Evolutionary conservation across 257 asterid species (phyloP).

Genomic region (Petunia secreta): DNA sequence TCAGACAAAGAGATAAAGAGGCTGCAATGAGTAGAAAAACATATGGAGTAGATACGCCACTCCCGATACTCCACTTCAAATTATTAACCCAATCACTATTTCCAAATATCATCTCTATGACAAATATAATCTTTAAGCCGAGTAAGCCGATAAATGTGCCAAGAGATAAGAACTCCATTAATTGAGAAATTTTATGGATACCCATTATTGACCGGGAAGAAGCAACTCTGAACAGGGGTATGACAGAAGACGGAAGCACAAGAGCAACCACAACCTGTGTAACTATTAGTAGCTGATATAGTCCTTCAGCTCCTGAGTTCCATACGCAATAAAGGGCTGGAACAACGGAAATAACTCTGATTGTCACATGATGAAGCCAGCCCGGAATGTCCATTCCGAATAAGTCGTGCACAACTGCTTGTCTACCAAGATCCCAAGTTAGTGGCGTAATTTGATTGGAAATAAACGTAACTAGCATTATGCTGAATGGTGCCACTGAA

Average conservation of each 20-base stretch:
- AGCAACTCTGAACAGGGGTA: conserved; percentile 87
- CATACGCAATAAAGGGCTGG: conserved; percentile 86
- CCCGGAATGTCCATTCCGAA: conserved; percentile 78
- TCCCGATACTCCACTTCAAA: conserved; percentile 75
- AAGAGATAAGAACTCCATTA: conserved; percentile 64
- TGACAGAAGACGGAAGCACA: conserved; percentile 88
- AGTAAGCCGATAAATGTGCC: conserved; percentile 69
- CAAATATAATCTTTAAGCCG: conserved; percentile 69
- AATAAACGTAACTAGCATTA: conserved; percentile 59
- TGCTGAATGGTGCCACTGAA: conserved; percentile 62
- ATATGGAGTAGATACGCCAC: conserved; percentile 62
- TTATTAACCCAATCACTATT: conserved; percentile 87
- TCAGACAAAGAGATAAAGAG: conserved; percentile 59
- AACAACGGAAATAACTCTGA: conserved; percentile 77
- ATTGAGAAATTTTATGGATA: conserved; percentile 52
- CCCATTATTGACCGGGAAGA: conserved; percentile 91
- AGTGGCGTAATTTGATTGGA: conserved; percentile 76
- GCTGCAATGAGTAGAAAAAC: conserved; percentile 64
- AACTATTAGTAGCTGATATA: conserved; percentile 78
- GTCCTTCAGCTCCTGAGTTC: conserved; percentile 89
- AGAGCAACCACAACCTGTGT: conserved; percentile 87
- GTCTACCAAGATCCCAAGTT: conserved; percentile 82
- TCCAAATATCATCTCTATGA: conserved; percentile 85
- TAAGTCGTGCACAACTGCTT: conserved; percentile 55
- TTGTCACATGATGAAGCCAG: conserved; percentile 93